Evolutionary conservation across 306 rosid genomes (phyloP), one percentile per base, ranked within the genome.

Genomic region (Cucurbita maxima): DNA sequence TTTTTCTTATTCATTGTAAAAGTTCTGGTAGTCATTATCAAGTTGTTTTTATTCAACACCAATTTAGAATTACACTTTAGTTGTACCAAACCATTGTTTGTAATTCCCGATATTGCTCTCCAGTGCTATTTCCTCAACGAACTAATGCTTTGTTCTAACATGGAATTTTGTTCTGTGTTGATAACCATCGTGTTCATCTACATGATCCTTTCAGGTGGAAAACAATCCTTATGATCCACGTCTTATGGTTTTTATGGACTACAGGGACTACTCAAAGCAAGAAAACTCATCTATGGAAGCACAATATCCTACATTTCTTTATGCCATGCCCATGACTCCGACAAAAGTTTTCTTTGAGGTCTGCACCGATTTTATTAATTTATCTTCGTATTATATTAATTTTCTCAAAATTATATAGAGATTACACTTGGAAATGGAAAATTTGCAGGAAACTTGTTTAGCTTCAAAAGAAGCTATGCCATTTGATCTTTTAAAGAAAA

Each of bases 171-270:
- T 59, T 53, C 63, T 40, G 22, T 71, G 44, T 58, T 75, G 47
- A 56, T 59, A 30, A 60, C 59, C 18, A 34, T 45, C 64, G n/a
- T 73, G 48, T 66, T 53, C 71, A 47, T 79, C 73, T 68, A 36
- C 11, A 13, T 8, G 30, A 59, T 54, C 74, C 48, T 81, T 83
- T 87, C 88, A 94, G 99, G 99, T 91, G 81, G 97, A 91, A 79
- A 84, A 83, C 77, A 87, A 84, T 84, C 97, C 97, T 47, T 94
- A 94, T 82, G 97, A 94, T 88, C 99, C 97, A 71, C 81, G 82
- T 82, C 76, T 89, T 58, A 94, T 94, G 99, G 96, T 94, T 82
- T 89, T 94, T 90, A 94, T 94, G 99, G 99, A 94, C 84, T 94
- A 94, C 84, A 89, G 99, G 82, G 96, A 94, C 78, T 82, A 79